Evolutionary conservation across 1,284 basidiomycete genomes (phyloP).

Genomic region (Cystobasidium pallidum): DNA sequence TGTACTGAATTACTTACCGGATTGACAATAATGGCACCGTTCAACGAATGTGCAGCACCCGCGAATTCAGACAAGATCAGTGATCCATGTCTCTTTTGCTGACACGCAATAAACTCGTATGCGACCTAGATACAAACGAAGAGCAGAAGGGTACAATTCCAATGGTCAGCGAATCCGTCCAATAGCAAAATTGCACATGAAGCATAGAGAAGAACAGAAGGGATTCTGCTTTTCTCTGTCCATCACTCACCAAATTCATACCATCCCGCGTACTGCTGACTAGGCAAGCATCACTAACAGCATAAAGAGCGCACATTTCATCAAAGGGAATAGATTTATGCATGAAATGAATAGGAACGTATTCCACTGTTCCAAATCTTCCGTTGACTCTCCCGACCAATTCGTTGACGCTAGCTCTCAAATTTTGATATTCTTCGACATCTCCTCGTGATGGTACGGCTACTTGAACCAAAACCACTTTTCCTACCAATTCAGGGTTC

Average conservation of each 20-base stretch:
- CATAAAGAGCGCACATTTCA: conserved; percentile 94
- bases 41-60: conserved; percentile 92
- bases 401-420: conserved; percentile 94
- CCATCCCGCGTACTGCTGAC: conserved; percentile 94
- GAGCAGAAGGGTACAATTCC: not conserved
- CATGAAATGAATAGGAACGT: conserved; percentile 99
- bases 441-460: conserved; percentile 97
- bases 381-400: conserved; percentile 98
- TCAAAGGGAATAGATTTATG: conserved; percentile 89
- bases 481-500: conserved; percentile 99
- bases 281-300: conserved; percentile 92
- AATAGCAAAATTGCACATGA: too few species aligned
- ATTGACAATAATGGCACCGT: conserved; percentile 91
- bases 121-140: conserved; percentile 70
- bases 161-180: too few species aligned
- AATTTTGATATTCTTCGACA: conserved; percentile 98
- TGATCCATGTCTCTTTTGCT: conserved; percentile 84
- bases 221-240: too few species aligned
- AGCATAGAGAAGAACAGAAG: too few species aligned
- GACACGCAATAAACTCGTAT: conserved; percentile 97
- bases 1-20: conserved; percentile 64
- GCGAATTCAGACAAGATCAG: conserved; percentile 99
- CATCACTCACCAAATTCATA: conserved; percentile 92
- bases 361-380: conserved; percentile 95
- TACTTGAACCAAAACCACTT: conserved; percentile 93